Evolutionary conservation across 805 yeast species (phyloP).

Genomic region (Lachancea cidri): DNA sequence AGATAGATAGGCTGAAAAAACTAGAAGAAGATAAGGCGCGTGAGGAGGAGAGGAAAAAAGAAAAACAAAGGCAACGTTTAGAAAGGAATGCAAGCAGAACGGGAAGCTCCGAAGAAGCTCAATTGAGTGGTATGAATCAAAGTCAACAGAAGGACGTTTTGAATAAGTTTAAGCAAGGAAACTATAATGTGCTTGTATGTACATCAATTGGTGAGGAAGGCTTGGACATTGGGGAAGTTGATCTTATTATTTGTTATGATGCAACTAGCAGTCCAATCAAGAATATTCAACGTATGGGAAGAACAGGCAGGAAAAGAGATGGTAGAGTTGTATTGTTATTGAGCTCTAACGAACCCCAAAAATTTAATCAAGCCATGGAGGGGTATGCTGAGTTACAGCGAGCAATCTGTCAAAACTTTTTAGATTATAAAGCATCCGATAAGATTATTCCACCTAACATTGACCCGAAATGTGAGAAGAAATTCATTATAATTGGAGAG

Average conservation of each 20-base stretch:
- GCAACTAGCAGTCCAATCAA: conserved; percentile 92
- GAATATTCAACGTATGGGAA: conserved; percentile 92
- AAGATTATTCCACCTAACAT: conserved; percentile 61
- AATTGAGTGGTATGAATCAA: conserved; percentile 83
- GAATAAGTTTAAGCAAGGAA: conserved; percentile 65
- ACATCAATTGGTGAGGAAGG: conserved; percentile 99
- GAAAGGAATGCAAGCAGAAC: conserved; percentile 39
- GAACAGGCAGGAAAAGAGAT: conserved; percentile 93
- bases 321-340: conserved; percentile 76
- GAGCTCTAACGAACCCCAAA: conserved; percentile 69
- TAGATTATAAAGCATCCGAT: conserved; percentile 45
- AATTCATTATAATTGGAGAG: conserved; percentile 59
- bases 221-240: conserved; percentile 96
- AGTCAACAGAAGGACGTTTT: conserved; percentile 78
- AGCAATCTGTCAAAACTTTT: conserved; percentile 48
- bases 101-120: conserved; percentile 71
- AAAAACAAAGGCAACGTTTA: conserved; percentile 31
- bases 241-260: conserved; percentile 86
- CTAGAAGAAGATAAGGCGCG: conserved; percentile 29
- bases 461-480: conserved; percentile 53
- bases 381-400: conserved; percentile 77
- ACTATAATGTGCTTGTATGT: conserved; percentile 78
- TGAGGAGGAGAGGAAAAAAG: conserved; percentile 29
- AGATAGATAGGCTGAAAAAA: conserved; percentile 31
- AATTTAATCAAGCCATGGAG: conserved; percentile 78